Evolutionary conservation across 805 yeast species (phyloP), one percentile per base, ranked within the genome.

Genomic region (Starmerella lactis-condensi): DNA sequence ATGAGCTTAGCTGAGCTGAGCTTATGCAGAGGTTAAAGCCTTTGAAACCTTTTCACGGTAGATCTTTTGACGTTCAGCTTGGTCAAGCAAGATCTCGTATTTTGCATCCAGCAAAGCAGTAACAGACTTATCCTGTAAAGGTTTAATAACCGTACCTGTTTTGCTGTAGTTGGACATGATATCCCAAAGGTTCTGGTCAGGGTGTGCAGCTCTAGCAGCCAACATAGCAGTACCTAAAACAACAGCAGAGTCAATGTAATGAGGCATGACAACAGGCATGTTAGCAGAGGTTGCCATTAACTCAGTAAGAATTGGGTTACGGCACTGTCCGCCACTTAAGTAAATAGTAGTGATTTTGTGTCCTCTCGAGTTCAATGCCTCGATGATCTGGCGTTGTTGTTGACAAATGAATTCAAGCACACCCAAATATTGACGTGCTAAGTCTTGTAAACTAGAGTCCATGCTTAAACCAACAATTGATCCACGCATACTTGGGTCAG

Each of bases 321-420:
- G 69, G 54, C 94, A 83, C 54, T 89, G 98, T 21, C 98, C 96
- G 34, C 98, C 98, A 38, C 85, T 72, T 72, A 89, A 72, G 57
- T 74, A 89, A 38, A 89, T 71, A 15, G 79, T 65, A 13, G 65
- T 60, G 39, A 89, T 67, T 8, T 60, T 42, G 57, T 85, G 93
- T 1, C 98, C 98, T 2, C 76, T 61, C 33, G 61, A 56, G 43
- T 69, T 72, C 81, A 89, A 75, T 39, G 72, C 71, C 43, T 78
- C 89, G 22, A 85, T 73, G 48, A 89, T 89, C 47, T 89, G 98
- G 47, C 94, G 70, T 1, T 96, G 85, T 59, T 89, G 98, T 51
- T 82, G 93, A 30, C 93, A 94, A 53, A 89, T 83, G 46, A 89
- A 89, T 58, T 89, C 98, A 54, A 94, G 81, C 4, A 96, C 93